These are phyloP conservation scores for Aspergillus pseudoviridinutans DNA, from an alignment of 2,329 filamentous ascomycete species.

Conservation along the genomic window DNA sequence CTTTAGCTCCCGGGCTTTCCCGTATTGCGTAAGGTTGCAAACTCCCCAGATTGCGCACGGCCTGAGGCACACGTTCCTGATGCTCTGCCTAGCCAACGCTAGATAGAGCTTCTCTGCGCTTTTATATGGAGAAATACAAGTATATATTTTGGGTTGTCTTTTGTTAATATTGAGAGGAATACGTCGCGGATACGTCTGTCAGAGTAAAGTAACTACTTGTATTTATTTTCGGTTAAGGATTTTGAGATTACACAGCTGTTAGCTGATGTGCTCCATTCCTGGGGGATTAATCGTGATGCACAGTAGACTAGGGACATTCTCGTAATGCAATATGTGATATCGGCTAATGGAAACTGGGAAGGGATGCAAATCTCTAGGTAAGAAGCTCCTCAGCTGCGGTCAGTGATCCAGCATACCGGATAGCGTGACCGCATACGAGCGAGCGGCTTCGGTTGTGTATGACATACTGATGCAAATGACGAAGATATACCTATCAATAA, in stretches of 20 bases:
- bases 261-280: not conserved
- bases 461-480: not conserved
- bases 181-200: too few relatives aligned
- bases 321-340: not conserved
- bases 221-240: not conserved
- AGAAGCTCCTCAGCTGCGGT: not conserved
- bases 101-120: not conserved
- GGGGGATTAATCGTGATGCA: not conserved
- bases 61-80: conserved; percentile 17
- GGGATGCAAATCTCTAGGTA: not conserved
- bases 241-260: not conserved
- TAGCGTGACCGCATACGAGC: not conserved
- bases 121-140: not conserved
- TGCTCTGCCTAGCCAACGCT: not conserved
- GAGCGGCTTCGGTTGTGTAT: not conserved
- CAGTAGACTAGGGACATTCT: not conserved
- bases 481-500: not conserved
- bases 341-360: not conserved
- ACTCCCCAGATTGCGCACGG: conserved; percentile 13
- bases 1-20: conserved; percentile 37
- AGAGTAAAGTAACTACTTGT: not conserved
- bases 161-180: not conserved
- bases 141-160: not conserved
- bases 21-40: conserved; percentile 35
- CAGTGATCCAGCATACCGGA: not conserved